A percentile compares a stretch with the other conserved stretches of the same genome.
These are phyloP conservation scores for Starmera pachycereana DNA, from an alignment of 805 yeast genomes.

Conservation along the genomic window DNA sequence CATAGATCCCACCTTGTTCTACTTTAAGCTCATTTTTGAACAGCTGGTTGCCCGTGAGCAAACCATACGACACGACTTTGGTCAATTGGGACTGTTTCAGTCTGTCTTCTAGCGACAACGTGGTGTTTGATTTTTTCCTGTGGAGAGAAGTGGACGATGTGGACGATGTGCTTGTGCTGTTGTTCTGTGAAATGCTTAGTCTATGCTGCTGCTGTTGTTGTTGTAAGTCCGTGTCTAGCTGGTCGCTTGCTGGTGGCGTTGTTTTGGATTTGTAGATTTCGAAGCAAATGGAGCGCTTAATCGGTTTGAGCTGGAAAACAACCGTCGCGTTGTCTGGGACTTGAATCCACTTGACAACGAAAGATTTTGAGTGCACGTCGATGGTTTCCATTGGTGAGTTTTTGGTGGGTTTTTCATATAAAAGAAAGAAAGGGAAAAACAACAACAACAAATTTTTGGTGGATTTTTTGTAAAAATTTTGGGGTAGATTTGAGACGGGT, in stretches of 20 bases:
- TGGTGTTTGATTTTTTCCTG: constrained; percentile 25
- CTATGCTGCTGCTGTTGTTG: constrained; percentile 19
- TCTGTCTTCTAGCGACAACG: constrained; percentile 42
- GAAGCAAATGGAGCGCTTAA: constrained; percentile 46
- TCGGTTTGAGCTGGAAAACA: constrained; percentile 75
- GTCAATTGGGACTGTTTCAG: constrained; percentile 43
- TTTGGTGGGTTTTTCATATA: no score
- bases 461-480: no score
- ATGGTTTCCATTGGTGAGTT: constrained; percentile 61
- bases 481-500: no score
- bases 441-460: no score
- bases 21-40: constrained; percentile 55
- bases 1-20: constrained; percentile 58
- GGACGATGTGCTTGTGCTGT: constrained; percentile 9
- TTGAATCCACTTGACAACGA: constrained; percentile 83
- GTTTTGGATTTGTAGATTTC: constrained; percentile 22
- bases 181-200: background rate
- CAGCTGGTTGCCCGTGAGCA: constrained; percentile 49
- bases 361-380: constrained; percentile 83
- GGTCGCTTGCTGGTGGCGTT: background rate
- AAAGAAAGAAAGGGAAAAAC: no score
- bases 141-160: constrained; percentile 15
- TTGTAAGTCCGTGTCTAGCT: background rate
- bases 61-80: constrained; percentile 43
- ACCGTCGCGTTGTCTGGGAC: constrained; percentile 58